Evolutionary conservation across 2,329 filamentous ascomycete genomes (phyloP).

Genomic region (Aspergillus sp.): DNA sequence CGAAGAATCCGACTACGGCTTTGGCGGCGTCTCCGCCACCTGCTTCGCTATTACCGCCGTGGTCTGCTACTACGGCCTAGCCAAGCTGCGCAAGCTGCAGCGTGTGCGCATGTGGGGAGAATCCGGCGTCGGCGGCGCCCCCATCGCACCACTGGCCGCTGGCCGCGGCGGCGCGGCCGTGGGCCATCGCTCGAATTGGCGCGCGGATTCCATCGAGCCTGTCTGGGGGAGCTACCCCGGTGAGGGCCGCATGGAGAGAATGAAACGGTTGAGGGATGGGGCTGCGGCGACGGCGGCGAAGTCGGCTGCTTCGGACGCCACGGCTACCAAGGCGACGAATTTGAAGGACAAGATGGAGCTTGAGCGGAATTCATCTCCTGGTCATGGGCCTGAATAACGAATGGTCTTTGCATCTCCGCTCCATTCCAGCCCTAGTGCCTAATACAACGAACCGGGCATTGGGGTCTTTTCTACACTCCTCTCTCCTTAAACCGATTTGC

Average conservation of each 20-base stretch:
- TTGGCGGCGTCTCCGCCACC: conserved; percentile 62
- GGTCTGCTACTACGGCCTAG: conserved; percentile 75
- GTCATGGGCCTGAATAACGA: no score
- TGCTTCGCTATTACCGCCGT: conserved; percentile 66
- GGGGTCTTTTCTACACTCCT: no score
- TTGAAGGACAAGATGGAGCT: not conserved
- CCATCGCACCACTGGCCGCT: conserved; percentile 18
- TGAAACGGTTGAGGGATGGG: conserved; percentile 29
- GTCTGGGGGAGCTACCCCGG: conserved; percentile 32
- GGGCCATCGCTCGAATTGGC: conserved; percentile 32
- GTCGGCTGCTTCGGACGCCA: conserved; percentile 11
- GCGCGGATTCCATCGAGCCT: conserved; percentile 37
- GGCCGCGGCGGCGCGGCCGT: conserved; percentile 15
- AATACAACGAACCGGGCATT: no score
- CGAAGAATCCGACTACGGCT: conserved; percentile 84
- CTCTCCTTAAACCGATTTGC: no score
- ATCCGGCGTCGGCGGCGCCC: conserved; percentile 32
- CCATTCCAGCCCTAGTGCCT: no score
- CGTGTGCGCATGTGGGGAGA: conserved; percentile 78
- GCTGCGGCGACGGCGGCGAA: conserved; percentile 17
- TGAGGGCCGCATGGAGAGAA: conserved; percentile 29
- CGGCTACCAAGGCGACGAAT: conserved; percentile 5
- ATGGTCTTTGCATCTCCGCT: no score
- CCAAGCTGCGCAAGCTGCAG: conserved; percentile 76
- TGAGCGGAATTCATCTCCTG: no score